phyloP scores from a whole-genome alignment of 2,329 filamentous ascomycete genomes.

The Helotiales sp. region DNA sequence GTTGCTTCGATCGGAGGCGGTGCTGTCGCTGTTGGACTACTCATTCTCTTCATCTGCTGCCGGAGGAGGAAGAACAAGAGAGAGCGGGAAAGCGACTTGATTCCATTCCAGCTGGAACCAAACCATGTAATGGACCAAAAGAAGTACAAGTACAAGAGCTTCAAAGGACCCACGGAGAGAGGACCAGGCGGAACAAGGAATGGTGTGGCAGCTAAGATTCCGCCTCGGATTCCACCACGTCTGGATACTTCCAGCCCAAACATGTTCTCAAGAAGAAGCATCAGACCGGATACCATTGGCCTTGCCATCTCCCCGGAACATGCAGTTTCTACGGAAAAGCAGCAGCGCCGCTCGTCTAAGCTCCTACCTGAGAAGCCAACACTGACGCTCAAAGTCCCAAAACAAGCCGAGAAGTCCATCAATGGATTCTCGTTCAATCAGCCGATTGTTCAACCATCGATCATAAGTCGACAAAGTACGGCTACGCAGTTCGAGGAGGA shows the following conservation, averaged over 20 bases:
- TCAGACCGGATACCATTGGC: slow-evolving; percentile 39
- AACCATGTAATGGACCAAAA: slow-evolving; percentile 29
- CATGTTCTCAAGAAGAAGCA: slow-evolving; percentile 42
- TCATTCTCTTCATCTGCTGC: slow-evolving; percentile 46
- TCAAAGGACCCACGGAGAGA: slow-evolving; percentile 26
- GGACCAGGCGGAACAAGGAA: slow-evolving; percentile 35
- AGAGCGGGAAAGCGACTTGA: slow-evolving; percentile 41
- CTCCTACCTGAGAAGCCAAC: slow-evolving; percentile 42
- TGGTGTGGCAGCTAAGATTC: slow-evolving; percentile 33
- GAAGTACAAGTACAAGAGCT: slow-evolving; percentile 26
- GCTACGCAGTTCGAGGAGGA: slow-evolving; percentile 44
- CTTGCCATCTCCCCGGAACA: slow-evolving; percentile 40
- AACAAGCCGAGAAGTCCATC: slow-evolving; percentile 9
- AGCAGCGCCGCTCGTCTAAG: slow-evolving; percentile 35
- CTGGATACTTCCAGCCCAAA: slow-evolving; percentile 38
- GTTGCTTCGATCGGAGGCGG: slow-evolving; percentile 58
- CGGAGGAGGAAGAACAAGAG: slow-evolving; percentile 41
- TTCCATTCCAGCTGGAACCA: slow-evolving; percentile 41
- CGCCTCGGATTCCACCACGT: slow-evolving; percentile 36
- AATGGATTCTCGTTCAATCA: slow-evolving; percentile 24
- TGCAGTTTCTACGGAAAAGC: slow-evolving; percentile 15
- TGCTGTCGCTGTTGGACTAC: slow-evolving; percentile 53
- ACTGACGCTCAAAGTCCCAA: slow-evolving; percentile 38
- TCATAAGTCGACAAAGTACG: slow-evolving; percentile 36
- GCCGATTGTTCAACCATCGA: slow-evolving; percentile 20